phyloP scores from a whole-genome alignment of 495 filamentous ascomycete species.

The Lichenothelia convexa region DNA sequence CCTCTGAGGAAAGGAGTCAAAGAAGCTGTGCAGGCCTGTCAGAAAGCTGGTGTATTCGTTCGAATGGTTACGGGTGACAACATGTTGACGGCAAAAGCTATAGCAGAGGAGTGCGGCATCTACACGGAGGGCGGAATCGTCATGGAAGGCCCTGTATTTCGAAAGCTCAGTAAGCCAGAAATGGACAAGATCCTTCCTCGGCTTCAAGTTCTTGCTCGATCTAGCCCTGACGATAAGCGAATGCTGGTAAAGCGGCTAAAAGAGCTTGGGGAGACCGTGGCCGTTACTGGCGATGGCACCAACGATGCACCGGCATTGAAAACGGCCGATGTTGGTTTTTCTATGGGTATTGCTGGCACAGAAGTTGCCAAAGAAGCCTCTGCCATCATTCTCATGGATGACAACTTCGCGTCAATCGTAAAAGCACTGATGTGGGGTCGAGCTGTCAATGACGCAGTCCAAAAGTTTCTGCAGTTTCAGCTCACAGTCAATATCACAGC shows the following conservation, averaged over 20 bases:
- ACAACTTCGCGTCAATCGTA: slow-evolving; percentile 82
- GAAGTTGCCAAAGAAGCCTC: slow-evolving; percentile 88
- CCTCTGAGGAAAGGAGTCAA: slow-evolving; percentile 48
- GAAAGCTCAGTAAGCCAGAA: slow-evolving; percentile 43
- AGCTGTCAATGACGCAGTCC: slow-evolving; percentile 73
- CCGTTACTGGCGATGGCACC: slow-evolving; percentile 84
- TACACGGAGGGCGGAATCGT: slow-evolving; percentile 54
- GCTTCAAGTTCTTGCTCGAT: slow-evolving; percentile 69
- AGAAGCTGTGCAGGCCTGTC: slow-evolving; percentile 57
- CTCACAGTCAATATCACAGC: slow-evolving; percentile 84
- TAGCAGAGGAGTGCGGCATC: slow-evolving; percentile 72
- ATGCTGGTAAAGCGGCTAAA: slow-evolving; percentile 64
- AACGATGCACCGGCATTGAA: slow-evolving; percentile 83
- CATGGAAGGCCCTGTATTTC: slow-evolving; percentile 70
- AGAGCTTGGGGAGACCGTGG: slow-evolving; percentile 74
- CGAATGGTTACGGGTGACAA: slow-evolving; percentile 91
- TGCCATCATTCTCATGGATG: slow-evolving; percentile 86
- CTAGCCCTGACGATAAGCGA: slow-evolving; percentile 70
- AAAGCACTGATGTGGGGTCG: slow-evolving; percentile 79
- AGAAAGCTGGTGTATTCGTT: slow-evolving; percentile 64
- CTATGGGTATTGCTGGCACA: slow-evolving; percentile 81
- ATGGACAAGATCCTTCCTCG: slow-evolving; percentile 56
- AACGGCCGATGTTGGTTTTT: slow-evolving; percentile 76
- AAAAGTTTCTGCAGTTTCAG: slow-evolving; percentile 90
- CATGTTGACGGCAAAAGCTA: slow-evolving; percentile 65